phyloP scores from a whole-genome alignment of 176 grass and related monocot genomes.

The Panicum miliaceum region DNA sequence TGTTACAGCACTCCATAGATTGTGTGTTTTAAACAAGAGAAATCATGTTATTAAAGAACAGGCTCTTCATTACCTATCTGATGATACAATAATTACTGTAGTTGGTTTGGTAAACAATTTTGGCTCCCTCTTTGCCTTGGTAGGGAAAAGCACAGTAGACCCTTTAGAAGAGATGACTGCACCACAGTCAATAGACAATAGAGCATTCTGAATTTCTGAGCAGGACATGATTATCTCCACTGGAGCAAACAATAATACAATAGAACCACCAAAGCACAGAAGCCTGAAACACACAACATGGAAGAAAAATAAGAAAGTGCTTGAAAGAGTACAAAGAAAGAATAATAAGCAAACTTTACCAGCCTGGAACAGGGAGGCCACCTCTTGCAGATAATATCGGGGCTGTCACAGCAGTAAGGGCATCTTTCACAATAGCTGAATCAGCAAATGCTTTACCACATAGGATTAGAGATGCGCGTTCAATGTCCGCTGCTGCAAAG shows the following conservation, averaged over 20 bases:
- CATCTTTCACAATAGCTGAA: conserved; percentile 62
- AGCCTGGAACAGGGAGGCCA: conserved; percentile 68
- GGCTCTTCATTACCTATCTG: conserved; percentile 70
- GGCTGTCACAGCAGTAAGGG: conserved; percentile 74
- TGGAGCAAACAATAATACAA: conserved; percentile 67
- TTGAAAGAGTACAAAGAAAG: background rate
- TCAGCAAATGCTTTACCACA: conserved; percentile 87
- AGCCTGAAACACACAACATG: conserved; percentile 62
- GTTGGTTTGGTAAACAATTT: conserved; percentile 54
- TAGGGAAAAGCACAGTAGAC: conserved; percentile 58
- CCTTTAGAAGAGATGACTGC: conserved; percentile 61
- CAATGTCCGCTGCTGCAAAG: conserved; percentile 78
- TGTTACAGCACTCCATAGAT: background rate
- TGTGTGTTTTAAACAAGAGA: background rate
- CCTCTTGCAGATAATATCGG: conserved; percentile 81
- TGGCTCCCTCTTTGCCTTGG: conserved; percentile 40
- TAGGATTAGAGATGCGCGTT: conserved; percentile 75
- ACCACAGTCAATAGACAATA: conserved; percentile 67
- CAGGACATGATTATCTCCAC: conserved; percentile 58
- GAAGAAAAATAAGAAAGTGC: conserved; percentile 28
- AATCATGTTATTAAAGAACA: conserved; percentile 27
- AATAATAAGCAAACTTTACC: conserved; percentile 49
- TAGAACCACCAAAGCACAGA: conserved; percentile 53
- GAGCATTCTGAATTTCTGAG: conserved; percentile 49
- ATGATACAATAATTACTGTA: conserved; percentile 55